These are phyloP conservation scores for Ephemerocybe angulata DNA, from an alignment of 768 basidiomycete genomes.

Conservation along the genomic window DNA sequence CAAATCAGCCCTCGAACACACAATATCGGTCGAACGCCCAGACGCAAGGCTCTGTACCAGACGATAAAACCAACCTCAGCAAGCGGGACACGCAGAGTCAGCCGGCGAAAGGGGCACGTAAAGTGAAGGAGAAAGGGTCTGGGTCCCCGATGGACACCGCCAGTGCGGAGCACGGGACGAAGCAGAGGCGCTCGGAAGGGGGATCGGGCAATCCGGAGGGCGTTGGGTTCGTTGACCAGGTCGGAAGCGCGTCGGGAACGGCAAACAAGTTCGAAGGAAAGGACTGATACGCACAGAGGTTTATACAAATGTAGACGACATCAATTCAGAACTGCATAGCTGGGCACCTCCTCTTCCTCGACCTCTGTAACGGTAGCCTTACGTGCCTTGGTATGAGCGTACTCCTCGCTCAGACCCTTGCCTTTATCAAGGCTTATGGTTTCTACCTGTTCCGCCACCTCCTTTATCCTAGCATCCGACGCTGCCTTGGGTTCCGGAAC, in stretches of 20 bases:
- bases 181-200: background rate
- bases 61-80: background rate
- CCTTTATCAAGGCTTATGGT: no score
- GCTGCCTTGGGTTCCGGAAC: no score
- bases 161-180: background rate
- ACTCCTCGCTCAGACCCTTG: no score
- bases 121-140: background rate
- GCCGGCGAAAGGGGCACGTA: background rate
- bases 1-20: background rate
- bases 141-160: constrained; percentile 1
- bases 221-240: constrained; percentile 22
- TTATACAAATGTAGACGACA: no score
- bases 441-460: no score
- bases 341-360: no score
- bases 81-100: background rate
- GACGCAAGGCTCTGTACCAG: background rate
- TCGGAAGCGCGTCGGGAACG: constrained; percentile 20
- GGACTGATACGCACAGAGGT: no score
- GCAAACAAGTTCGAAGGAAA: constrained; percentile 13
- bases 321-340: no score
- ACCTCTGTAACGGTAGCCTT: no score
- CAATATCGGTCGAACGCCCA: background rate
- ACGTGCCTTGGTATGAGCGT: no score
- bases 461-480: no score
- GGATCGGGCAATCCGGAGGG: constrained; percentile 19